Conservation (phyloP, 148 eudicot genomes). For the Rhododendron vialii region DNA sequence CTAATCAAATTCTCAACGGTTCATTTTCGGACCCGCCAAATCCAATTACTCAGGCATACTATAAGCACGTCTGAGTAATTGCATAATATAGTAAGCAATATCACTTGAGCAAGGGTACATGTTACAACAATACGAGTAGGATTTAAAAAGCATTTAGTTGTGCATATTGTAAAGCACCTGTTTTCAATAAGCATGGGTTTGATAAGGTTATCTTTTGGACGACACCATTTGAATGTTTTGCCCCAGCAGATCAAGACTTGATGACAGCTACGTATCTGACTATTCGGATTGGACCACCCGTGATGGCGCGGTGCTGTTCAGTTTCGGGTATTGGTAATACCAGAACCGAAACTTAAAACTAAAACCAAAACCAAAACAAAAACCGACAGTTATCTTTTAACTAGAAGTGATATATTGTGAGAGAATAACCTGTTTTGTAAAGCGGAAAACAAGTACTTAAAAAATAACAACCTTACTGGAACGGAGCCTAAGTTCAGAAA, state of each 20-base stretch:
- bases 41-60: slow-evolving; percentile 5
- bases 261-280: no score
- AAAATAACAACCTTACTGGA: no score
- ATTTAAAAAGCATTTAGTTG: not conserved
- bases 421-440: no score
- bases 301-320: no score
- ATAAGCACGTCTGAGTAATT: not conserved
- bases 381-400: no score
- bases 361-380: no score
- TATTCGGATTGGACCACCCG: no score
- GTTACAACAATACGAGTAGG: not conserved
- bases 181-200: not conserved
- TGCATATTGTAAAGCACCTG: not conserved
- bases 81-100: not conserved
- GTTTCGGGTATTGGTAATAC: no score
- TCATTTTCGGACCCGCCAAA: slow-evolving; percentile 23
- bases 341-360: no score
- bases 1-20: slow-evolving; percentile 21
- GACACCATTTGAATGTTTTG: not conserved
- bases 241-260: no score
- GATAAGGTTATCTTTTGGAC: not conserved
- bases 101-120: not conserved
- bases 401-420: no score
- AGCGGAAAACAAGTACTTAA: no score
- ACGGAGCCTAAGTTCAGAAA: not conserved